These are phyloP conservation scores for Calonectria multiphialidica DNA, from an alignment of 2,329 filamentous ascomycete genomes.

Conservation along the genomic window DNA sequence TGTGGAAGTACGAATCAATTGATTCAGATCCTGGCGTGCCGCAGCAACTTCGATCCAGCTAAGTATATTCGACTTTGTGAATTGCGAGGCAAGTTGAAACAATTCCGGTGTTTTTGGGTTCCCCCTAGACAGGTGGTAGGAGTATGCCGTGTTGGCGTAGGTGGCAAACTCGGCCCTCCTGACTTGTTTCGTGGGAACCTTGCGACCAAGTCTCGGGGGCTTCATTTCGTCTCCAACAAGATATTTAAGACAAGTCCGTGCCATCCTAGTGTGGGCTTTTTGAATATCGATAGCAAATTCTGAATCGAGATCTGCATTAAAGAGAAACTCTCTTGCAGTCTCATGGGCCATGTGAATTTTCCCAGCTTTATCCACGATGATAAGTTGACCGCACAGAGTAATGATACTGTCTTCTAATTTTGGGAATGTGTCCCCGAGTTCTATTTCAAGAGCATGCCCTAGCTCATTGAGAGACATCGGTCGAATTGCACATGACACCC, in stretches of 20 bases:
- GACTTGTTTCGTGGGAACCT: not conserved
- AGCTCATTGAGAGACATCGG: conserved; percentile 51
- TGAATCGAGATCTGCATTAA: conserved; percentile 38
- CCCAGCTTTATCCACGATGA: conserved; percentile 47
- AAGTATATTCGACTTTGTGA: conserved; percentile 49
- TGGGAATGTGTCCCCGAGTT: conserved; percentile 46
- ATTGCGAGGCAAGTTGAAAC: conserved; percentile 41
- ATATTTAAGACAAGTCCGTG: conserved; percentile 50
- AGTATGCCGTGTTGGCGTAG: conserved; percentile 49
- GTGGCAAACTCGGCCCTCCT: conserved; percentile 9
- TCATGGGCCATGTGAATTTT: conserved; percentile 52
- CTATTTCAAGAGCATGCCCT: conserved; percentile 47
- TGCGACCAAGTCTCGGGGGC: conserved; percentile 40
- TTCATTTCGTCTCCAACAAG: conserved; percentile 50
- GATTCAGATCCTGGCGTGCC: conserved; percentile 22
- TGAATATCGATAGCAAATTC: conserved; percentile 46
- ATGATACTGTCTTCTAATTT: conserved; percentile 43
- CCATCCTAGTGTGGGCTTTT: conserved; percentile 47
- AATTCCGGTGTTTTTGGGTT: conserved; percentile 32
- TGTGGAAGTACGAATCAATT: conserved; percentile 30
- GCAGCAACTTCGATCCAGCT: conserved; percentile 50
- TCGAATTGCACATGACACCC: conserved; percentile 48
- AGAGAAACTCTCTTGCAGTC: conserved; percentile 51
- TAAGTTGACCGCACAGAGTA: conserved; percentile 51
- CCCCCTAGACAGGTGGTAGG: conserved; percentile 48